Percentiles rank a stretch among this genome's conserved stretches.
Evolutionary conservation across 768 basidiomycete genomes (phyloP).

Genomic region (Punctularia strigosozonata): DNA sequence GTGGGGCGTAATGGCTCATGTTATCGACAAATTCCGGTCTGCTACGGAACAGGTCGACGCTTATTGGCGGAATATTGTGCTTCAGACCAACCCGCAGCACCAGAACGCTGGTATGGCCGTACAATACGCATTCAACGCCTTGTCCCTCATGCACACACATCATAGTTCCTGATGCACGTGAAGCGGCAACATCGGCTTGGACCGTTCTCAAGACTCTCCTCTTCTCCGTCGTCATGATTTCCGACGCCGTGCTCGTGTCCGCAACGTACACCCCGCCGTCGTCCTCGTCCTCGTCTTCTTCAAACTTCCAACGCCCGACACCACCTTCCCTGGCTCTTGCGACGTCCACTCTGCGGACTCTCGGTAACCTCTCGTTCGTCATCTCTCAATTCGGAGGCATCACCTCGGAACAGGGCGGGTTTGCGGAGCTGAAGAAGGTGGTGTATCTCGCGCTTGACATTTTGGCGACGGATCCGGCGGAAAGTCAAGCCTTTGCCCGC

Average conservation of each 20-base stretch:
- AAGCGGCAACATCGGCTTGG: constrained; percentile 46
- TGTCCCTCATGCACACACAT: constrained; percentile 2
- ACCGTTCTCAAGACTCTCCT: constrained; percentile 58
- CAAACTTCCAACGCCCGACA: constrained; percentile 1
- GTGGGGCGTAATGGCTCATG: constrained; percentile 10
- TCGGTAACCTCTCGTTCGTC: constrained; percentile 64
- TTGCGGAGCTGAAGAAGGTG: constrained; percentile 60
- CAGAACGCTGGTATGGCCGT: constrained; percentile 21
- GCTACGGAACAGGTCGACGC: constrained; percentile 32
- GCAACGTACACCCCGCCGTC: constrained; percentile 38
- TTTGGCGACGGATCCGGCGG: constrained; percentile 29
- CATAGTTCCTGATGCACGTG: constrained; percentile 35
- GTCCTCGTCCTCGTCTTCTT: constrained; percentile 1
- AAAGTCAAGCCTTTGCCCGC: constrained; percentile 26
- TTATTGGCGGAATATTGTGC: constrained; percentile 33
- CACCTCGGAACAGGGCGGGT: constrained; percentile 39
- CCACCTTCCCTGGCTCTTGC: constrained; percentile 40
- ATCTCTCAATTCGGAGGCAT: constrained; percentile 74
- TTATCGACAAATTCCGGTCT: constrained; percentile 15
- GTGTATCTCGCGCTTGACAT: constrained; percentile 75
- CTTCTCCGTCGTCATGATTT: constrained; percentile 63
- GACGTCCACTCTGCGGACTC: constrained; percentile 36
- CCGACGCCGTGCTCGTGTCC: constrained; percentile 46
- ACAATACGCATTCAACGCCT: constrained; percentile 4
- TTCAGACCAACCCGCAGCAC: constrained; percentile 13